Evolutionary conservation across 2,329 filamentous ascomycete species (phyloP).

Genomic region (Cladophialophora exuberans): DNA sequence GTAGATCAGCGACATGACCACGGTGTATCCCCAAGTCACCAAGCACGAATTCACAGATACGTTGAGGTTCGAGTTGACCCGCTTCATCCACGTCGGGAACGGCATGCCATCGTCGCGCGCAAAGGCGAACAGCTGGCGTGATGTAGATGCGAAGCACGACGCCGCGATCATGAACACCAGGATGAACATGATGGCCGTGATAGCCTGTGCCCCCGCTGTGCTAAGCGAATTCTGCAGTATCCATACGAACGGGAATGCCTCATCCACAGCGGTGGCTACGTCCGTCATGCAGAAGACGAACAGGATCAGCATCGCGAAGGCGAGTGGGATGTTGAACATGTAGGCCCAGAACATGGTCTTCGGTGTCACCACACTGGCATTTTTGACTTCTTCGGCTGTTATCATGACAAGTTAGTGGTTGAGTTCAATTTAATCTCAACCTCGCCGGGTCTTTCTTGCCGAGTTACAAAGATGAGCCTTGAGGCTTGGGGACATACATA

Average conservation of each 20-base stretch:
- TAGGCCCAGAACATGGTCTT: constrained; percentile 46
- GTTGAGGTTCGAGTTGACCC: constrained; percentile 22
- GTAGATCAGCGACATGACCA: constrained; percentile 26
- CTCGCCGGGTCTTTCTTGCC: too few relatives aligned
- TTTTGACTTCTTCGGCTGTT: constrained; percentile 51
- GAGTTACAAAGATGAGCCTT: not conserved
- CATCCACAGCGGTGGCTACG: constrained; percentile 41
- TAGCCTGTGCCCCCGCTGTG: constrained; percentile 34
- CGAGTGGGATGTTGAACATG: constrained; percentile 48
- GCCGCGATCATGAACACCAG: constrained; percentile 44
- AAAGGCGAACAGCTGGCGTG: constrained; percentile 48
- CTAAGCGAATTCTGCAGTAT: constrained; percentile 46
- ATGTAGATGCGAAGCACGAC: constrained; percentile 42
- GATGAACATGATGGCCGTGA: constrained; percentile 48
- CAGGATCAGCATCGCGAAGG: constrained; percentile 49
- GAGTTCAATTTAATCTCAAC: not conserved
- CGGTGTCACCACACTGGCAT: constrained; percentile 51
- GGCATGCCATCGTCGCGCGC: constrained; percentile 49
- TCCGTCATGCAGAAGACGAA: constrained; percentile 45
- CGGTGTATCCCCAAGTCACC: constrained; percentile 23
- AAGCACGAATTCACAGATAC: constrained; percentile 28
- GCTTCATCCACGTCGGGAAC: constrained; percentile 43
- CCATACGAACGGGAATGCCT: constrained; percentile 51
- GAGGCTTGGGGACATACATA: constrained; percentile 30
- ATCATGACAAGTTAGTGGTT: not conserved